phyloP scores from a whole-genome alignment of 2,329 filamentous ascomycete species.

The Ascochyta viciae-villosae region DNA sequence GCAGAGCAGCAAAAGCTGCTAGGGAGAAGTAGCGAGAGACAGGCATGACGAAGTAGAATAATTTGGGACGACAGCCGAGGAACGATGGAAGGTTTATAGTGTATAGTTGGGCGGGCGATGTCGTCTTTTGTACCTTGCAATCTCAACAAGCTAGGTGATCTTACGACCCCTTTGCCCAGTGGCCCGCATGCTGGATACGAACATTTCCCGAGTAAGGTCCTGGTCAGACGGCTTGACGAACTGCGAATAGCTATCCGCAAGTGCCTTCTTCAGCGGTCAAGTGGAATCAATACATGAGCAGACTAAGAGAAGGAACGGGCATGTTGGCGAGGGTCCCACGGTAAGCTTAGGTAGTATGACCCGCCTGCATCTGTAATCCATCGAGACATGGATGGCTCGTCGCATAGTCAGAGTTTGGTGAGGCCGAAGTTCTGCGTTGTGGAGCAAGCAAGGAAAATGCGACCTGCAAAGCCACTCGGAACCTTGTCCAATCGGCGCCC shows the following conservation, averaged over 20 bases:
- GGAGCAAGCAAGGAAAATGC: constrained; percentile 8
- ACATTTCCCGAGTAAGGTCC: constrained; percentile 14
- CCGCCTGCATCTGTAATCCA: constrained; percentile 23
- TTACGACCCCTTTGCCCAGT: constrained; percentile 18
- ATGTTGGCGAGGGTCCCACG: constrained; percentile 20
- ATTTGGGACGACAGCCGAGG: neutral
- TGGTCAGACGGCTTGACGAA: constrained; percentile 25
- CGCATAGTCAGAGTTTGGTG: constrained; percentile 9
- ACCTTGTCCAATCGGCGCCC: constrained; percentile 7
- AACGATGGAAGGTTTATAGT: neutral
- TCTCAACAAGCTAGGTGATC: constrained; percentile 13
- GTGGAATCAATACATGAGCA: constrained; percentile 22
- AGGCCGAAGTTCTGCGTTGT: constrained; percentile 10
- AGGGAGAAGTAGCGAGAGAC: constrained; percentile 35
- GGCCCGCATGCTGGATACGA: constrained; percentile 16
- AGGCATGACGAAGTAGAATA: constrained; percentile 28
- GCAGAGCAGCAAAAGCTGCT: constrained; percentile 30
- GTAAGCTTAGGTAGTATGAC: constrained; percentile 23
- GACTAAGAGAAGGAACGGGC: constrained; percentile 23
- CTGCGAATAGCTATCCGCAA: constrained; percentile 29
- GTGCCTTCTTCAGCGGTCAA: constrained; percentile 18
- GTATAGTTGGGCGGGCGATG: constrained; percentile 10
- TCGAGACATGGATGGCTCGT: neutral
- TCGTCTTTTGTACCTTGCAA: constrained; percentile 32
- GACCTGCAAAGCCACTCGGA: constrained; percentile 12